A percentile compares a stretch with the other conserved stretches of the same genome.
Evolutionary conservation across 129 eudicot species (phyloP).

Genomic region (Scalesia atractyloides): DNA sequence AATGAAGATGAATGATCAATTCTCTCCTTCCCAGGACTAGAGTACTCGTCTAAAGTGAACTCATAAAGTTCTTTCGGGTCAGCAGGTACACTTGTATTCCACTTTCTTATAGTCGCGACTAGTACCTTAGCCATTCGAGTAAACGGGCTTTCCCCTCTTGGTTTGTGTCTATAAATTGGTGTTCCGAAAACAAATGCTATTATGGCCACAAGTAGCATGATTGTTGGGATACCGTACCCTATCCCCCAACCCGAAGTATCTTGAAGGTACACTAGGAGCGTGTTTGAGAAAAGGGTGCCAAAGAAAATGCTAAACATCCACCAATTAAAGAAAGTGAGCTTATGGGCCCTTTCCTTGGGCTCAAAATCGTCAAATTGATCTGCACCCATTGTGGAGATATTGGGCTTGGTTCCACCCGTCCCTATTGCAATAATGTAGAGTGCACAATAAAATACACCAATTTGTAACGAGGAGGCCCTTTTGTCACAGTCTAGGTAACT

Average conservation of each 20-base stretch:
- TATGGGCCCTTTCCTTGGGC: conserved; percentile 57
- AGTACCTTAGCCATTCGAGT: conserved; percentile 58
- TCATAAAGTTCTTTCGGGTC: conserved; percentile 64
- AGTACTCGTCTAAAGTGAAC: conserved; percentile 49
- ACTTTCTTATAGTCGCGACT: conserved; percentile 52
- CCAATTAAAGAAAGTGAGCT: conserved; percentile 77
- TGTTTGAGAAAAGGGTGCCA: conserved; percentile 64
- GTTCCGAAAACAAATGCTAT: conserved; percentile 53
- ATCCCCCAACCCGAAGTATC: conserved; percentile 60
- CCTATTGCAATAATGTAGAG: conserved; percentile 69
- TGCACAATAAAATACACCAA: conserved; percentile 59
- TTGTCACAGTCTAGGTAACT: conserved; percentile 45
- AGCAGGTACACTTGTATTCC: conserved; percentile 40
- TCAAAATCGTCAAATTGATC: conserved; percentile 69
- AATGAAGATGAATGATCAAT: conserved; percentile 49
- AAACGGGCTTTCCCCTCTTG: conserved; percentile 54
- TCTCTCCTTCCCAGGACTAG: conserved; percentile 39
- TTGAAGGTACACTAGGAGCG: conserved; percentile 66
- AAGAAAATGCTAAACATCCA: conserved; percentile 80
- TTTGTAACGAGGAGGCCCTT: conserved; percentile 49
- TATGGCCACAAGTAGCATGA: conserved; percentile 51
- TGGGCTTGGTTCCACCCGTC: conserved; percentile 84
- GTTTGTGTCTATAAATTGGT: conserved; percentile 60
- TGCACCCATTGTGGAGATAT: conserved; percentile 77
- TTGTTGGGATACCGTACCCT: conserved; percentile 72